Base-by-base conservation (phyloP, 805 yeast genomes). In the Cyberlindnera xylosilytica region DNA sequence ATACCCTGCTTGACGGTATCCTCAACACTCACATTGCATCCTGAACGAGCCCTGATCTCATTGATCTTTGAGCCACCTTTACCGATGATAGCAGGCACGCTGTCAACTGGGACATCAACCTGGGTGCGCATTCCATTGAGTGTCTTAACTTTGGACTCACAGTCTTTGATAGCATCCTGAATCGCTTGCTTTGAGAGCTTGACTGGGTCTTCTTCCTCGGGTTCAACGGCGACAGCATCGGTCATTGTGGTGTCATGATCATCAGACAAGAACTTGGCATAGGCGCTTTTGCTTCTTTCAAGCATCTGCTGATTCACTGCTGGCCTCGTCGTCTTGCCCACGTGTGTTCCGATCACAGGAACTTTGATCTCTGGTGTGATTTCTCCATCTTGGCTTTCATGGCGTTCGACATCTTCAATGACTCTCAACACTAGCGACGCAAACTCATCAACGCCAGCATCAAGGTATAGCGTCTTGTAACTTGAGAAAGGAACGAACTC, bases 101-200 rank as follows among this genome's bases (percentile, higher is more conserved):
- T 24, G 12, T 52, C 53, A 15, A 44, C n/a, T 6, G 57, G 57
- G 28, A 51, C 39, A 15, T 52, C 53, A 6, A 52, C 45, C 5
- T 17, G 19, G 2, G 41, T 28, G 18, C 45, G 46, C 18, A 52
- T 5, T 2, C 47, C 29, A 6, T 43, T 49, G 1, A 26, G 16
- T 2, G 47, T 20, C 13, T 44, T 45, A 20, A 31, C 22, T 15
- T 51, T 45, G 23, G 38, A 13, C n/a, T 45, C 39, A 22, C 49
- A 41, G 19, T 27, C 24, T 29, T 34, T 23, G 8, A 28, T 19
- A 6, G 51, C 50, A 3, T 48, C 42, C 11, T 37, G 36, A 12
- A 52, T 43, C 18, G 40, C 45, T 1, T 16, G 24, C 10, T 27
- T 41, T 1, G 50, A 35, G 3, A 38, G 32, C 5, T 15, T 18